These are phyloP conservation scores for Massospora cicadina DNA, from an alignment of 371 early-diverging fungal genomes.

Conservation along the genomic window DNA sequence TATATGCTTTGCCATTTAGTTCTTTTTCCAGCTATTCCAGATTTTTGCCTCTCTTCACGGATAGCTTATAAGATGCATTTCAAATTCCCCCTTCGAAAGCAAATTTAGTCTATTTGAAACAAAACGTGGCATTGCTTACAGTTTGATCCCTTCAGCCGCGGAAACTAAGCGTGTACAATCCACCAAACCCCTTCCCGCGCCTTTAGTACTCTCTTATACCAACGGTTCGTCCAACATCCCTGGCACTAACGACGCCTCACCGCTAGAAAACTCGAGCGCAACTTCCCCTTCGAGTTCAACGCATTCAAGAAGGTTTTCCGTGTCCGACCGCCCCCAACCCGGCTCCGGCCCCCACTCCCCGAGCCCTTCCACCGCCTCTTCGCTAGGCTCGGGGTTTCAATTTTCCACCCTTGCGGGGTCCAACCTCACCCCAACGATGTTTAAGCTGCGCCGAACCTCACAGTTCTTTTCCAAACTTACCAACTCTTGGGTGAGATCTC, in stretches of 20 bases:
- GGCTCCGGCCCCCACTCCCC: neutral
- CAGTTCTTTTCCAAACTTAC: conserved; percentile 8
- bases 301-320: neutral
- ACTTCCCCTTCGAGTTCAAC: neutral
- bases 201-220: conserved; percentile 6
- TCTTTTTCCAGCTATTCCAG: too few species aligned
- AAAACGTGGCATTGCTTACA: too few species aligned
- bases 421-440: neutral
- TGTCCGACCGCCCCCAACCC: neutral
- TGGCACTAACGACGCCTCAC: too few species aligned
- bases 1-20: too few species aligned
- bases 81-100: too few species aligned
- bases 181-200: neutral
- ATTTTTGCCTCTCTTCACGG: too few species aligned
- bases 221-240: neutral
- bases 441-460: conserved; percentile 6
- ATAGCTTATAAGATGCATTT: too few species aligned
- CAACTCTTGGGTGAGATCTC: neutral
- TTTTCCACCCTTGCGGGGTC: neutral
- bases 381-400: too few species aligned
- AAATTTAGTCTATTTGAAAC: too few species aligned
- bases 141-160: conserved; percentile 1
- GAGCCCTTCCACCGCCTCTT: neutral
- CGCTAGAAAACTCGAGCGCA: too few species aligned
- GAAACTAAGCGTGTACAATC: neutral